Evolutionary conservation across 1,284 basidiomycete species (phyloP).

Genomic region (Fomitiporia mediterranea): DNA sequence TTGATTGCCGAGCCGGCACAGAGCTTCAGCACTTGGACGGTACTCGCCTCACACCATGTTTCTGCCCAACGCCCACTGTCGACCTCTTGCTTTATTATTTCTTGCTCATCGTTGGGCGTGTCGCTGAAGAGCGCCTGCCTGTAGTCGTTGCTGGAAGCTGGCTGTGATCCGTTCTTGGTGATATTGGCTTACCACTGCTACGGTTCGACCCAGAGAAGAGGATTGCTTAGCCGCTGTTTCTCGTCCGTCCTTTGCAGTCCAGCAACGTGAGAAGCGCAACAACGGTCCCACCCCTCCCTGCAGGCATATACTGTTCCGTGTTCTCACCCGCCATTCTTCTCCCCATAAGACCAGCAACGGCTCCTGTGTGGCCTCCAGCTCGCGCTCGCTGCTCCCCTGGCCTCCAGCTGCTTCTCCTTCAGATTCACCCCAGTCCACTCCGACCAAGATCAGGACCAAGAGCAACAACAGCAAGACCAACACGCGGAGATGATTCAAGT

Average conservation of each 20-base stretch:
- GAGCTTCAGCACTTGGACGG: not conserved
- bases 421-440: constrained; percentile 4
- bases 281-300: not conserved
- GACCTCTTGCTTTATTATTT: no score
- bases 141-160: not conserved
- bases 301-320: not conserved
- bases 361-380: not conserved
- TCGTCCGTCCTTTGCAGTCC: constrained; percentile 1
- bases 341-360: constrained; percentile 6
- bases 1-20: not conserved
- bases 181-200: not conserved
- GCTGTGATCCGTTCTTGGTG: not conserved
- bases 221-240: not conserved
- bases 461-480: not conserved
- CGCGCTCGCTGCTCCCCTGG: constrained; percentile 2
- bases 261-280: constrained; percentile 16
- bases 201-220: constrained; percentile 3
- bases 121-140: not conserved
- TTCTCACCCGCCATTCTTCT: constrained; percentile 5
- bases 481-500: constrained; percentile 18
- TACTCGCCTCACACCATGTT: not conserved
- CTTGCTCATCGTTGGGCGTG: not conserved
- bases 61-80: not conserved
- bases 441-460: no score
- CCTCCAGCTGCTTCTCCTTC: constrained; percentile 7